Base-by-base conservation (phyloP, 2,329 filamentous ascomycete genomes). In the Sporothrix luriei region DNA sequence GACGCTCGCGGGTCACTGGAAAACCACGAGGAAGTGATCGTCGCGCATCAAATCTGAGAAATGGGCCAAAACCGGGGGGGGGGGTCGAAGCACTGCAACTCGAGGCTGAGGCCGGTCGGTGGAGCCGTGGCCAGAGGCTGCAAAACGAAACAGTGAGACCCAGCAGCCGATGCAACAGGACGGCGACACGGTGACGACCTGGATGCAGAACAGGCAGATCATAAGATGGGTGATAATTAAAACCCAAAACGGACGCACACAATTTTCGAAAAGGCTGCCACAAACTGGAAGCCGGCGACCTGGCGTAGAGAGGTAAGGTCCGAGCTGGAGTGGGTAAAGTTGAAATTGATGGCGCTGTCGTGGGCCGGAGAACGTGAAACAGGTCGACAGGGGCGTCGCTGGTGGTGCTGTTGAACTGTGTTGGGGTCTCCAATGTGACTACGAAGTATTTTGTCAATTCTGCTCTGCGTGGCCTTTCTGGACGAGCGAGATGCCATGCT, bases 311-410 rank as follows among this genome's bases (percentile, higher is more conserved):
- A 48, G 46, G 13, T 46, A n/a, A 46, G 33, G 29, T 26, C 33
- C 11, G n/a, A 67, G 54, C 66, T 48, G 52, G 40, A 51, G 66
- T 68, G 66, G 66, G 52, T 59, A 68, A 62, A 55, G 68, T 65
- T 65, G n/a, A 66, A 40, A 69, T 66, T 68, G 66, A 68, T 54
- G 49, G 54, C 40, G 62, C 26, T 19, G n/a, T 66, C 52, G 65
- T 68, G 43, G 43, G 54, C 52, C 52, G 43, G 14, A 55, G 51
- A 57, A 26, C 21, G 40, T 61, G 66, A 68, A 68, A 59, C 66
- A 59, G 40, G 24, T 49, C 26, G 19, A 51, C 40, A n/a, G 13
- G 67, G 29, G 29, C 48, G 59, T 65, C 13, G 38, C 46, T 46
- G 57, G 55, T 57, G 55, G 55, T 38, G 55, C 26, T 14, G 29